Evolutionary conservation across 2,329 filamentous ascomycete genomes (phyloP).

Genomic region (Fusarium tuaranense): DNA sequence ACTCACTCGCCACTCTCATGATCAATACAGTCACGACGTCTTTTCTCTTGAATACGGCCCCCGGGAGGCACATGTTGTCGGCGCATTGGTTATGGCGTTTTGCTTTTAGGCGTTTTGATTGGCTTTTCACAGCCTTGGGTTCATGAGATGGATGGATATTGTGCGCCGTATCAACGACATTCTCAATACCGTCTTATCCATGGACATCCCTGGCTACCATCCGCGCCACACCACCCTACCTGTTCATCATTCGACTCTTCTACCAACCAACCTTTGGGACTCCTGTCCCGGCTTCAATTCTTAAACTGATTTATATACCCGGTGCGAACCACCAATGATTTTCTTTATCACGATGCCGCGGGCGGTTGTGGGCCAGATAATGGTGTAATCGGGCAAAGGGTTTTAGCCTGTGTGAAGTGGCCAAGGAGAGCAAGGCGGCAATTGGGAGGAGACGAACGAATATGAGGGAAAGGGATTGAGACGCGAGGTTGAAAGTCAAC

Average conservation of each 20-base stretch:
- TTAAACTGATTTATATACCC: constrained; percentile 45
- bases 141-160: constrained; percentile 20
- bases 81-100: constrained; percentile 56
- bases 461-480: background rate
- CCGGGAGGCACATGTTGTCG: constrained; percentile 33
- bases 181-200: constrained; percentile 7
- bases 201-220: constrained; percentile 12
- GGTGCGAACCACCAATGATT: constrained; percentile 34
- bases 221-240: constrained; percentile 1
- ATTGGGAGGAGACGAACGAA: background rate
- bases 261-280: constrained; percentile 26
- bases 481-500: constrained; percentile 11
- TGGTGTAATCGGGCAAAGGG: constrained; percentile 19
- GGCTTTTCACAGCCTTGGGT: constrained; percentile 21
- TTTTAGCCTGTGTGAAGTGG: background rate
- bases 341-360: constrained; percentile 31
- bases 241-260: constrained; percentile 20
- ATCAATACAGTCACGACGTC: constrained; percentile 39
- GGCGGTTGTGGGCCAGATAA: constrained; percentile 31
- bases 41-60: constrained; percentile 44
- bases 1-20: constrained; percentile 44
- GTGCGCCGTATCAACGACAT: constrained; percentile 15
- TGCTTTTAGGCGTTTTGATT: constrained; percentile 39
- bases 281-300: constrained; percentile 38
- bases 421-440: constrained; percentile 3